Evolutionary conservation across 192 early-diverging fungal genomes (phyloP).

Genomic region (Mortierella hygrophila): DNA sequence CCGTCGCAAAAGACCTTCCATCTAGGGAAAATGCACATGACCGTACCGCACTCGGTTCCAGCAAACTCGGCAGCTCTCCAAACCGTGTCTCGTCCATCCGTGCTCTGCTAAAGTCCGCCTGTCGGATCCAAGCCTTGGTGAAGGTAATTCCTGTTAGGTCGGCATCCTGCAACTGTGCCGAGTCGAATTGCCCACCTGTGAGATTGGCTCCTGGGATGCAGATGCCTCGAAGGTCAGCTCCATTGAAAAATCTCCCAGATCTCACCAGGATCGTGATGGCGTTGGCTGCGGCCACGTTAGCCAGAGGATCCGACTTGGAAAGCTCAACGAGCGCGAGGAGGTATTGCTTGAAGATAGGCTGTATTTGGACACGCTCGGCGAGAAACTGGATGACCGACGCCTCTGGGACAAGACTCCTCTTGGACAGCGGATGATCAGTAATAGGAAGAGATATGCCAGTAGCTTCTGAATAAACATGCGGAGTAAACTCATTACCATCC

Average conservation of each 20-base stretch:
- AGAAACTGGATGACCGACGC: not conserved
- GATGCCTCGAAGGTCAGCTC: not conserved
- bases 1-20: too few species aligned
- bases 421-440: not conserved
- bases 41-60: too few species aligned
- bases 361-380: not conserved
- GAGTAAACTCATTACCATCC: not conserved
- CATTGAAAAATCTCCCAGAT: not conserved
- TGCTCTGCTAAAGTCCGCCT: not conserved
- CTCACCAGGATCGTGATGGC: slow-evolving; percentile 9
- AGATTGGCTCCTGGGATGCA: slow-evolving; percentile 5
- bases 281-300: not conserved
- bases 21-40: too few species aligned
- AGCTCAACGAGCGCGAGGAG: not conserved
- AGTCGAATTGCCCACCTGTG: not conserved
- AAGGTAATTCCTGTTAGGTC: not conserved
- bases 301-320: not conserved
- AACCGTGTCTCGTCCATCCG: not conserved
- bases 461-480: not conserved
- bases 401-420: not conserved
- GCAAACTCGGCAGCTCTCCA: not conserved
- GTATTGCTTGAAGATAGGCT: not conserved
- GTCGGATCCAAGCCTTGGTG: not conserved
- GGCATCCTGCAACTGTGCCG: not conserved
- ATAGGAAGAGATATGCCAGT: not conserved